These are phyloP conservation scores for Fusarium sp. DNA, from an alignment of 2,329 filamentous ascomycete species.

Conservation along the genomic window DNA sequence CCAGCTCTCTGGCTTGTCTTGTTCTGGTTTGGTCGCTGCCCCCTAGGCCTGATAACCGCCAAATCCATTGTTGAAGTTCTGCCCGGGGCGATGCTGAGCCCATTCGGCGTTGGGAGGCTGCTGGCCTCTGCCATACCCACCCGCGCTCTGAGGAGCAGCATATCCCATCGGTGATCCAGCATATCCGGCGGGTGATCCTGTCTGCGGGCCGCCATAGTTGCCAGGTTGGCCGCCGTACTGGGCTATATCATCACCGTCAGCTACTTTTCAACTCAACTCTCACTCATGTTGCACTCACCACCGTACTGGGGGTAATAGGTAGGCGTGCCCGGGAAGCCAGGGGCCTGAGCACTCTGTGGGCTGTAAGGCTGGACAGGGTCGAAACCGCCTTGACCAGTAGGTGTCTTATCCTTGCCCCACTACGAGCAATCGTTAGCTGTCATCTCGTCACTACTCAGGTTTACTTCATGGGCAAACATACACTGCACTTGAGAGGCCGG, in stretches of 20 bases:
- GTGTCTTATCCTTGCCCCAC: constrained; percentile 99
- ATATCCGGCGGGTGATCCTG: constrained; percentile 72
- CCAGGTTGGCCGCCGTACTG: constrained; percentile 75
- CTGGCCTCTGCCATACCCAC: constrained; percentile 85
- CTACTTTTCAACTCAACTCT: constrained; percentile 10
- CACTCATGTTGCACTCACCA: constrained; percentile 64
- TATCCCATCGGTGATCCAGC: constrained; percentile 78
- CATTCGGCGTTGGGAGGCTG: constrained; percentile 69
- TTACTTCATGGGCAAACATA: constrained; percentile 67
- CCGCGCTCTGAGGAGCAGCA: constrained; percentile 79
- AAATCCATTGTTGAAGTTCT: constrained; percentile 72
- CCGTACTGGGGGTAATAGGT: constrained; percentile 96
- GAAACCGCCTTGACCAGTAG: constrained; percentile 76
- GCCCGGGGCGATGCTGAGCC: constrained; percentile 64
- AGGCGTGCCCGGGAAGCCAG: constrained; percentile 81
- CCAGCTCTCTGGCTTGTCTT: constrained; percentile 40
- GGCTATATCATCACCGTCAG: constrained; percentile 53
- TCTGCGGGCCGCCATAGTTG: constrained; percentile 72
- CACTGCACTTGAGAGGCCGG: constrained; percentile 96
- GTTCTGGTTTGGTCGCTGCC: constrained; percentile 41
- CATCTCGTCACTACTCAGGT: background rate
- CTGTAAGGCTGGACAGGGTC: constrained; percentile 79
- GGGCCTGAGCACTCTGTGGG: constrained; percentile 79
- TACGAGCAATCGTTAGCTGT: constrained; percentile 57
- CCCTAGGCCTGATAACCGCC: constrained; percentile 72